Evolutionary conservation across 108 stramenopile genomes (phyloP).

Genomic region (Skeletonema tropicum): DNA sequence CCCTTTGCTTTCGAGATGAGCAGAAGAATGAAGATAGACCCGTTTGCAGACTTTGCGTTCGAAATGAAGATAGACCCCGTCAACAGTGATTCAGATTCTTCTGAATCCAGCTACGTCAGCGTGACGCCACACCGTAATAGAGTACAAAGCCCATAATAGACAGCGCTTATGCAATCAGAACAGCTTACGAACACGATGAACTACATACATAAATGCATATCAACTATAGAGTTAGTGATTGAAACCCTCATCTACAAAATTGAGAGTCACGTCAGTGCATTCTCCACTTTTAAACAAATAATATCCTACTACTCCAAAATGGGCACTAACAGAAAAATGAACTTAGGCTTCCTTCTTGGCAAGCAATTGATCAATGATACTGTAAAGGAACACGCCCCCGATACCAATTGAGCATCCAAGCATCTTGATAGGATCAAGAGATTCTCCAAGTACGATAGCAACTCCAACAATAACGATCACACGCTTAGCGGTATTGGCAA

Average conservation of each 20-base stretch:
- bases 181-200: no score
- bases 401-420: constrained; percentile 72
- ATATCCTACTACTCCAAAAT: neutral
- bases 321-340: neutral
- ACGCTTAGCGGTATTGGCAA: constrained; percentile 75
- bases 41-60: no score
- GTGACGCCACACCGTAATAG: neutral
- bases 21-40: neutral
- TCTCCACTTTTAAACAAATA: neutral
- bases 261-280: neutral
- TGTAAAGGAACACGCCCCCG: constrained; percentile 93
- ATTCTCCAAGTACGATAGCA: constrained; percentile 61
- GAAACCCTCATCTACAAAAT: neutral
- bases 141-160: neutral
- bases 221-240: constrained; percentile 1
- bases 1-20: neutral
- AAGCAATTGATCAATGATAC: constrained; percentile 77
- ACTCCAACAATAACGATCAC: constrained; percentile 72
- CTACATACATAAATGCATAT: neutral
- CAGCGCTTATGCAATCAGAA: no score
- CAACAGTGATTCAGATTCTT: constrained; percentile 1
- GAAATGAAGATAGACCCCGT: neutral
- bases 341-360: constrained; percentile 30
- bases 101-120: neutral
- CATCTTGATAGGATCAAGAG: constrained; percentile 56